These are phyloP conservation scores for Eimeria mitis DNA, from an alignment of 169 alveolate genomes.

Conservation along the genomic window DNA sequence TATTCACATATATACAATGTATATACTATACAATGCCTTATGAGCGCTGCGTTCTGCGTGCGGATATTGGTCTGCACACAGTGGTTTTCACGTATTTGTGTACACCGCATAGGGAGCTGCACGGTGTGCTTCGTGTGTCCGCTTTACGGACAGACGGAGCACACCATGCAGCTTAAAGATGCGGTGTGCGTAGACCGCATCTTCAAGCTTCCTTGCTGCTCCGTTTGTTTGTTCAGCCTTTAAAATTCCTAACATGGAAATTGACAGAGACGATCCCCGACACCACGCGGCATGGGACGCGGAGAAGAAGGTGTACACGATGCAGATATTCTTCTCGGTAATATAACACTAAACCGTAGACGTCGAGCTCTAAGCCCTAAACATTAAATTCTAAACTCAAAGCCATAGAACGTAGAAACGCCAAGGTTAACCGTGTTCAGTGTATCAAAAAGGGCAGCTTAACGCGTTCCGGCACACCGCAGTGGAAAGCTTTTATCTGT, in stretches of 20 bases:
- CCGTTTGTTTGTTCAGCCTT: constrained; percentile 85
- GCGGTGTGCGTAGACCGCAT: background rate
- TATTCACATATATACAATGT: no score
- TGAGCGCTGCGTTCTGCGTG: background rate
- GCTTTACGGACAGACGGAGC: no score
- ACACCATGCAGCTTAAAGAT: no score
- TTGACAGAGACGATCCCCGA: constrained; percentile 91
- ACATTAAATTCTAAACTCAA: background rate
- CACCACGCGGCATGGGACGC: constrained; percentile 93
- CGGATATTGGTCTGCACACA: background rate
- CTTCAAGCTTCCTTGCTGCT: background rate
- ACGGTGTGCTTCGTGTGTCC: background rate
- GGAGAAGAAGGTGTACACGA: constrained; percentile 90
- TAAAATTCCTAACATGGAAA: constrained; percentile 93
- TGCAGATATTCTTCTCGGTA: constrained; percentile 87
- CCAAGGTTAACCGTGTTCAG: background rate
- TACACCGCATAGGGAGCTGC: background rate
- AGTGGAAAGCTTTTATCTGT: background rate
- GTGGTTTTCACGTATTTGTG: background rate
- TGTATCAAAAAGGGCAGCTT: background rate
- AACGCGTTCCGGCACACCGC: background rate
- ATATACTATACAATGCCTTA: background rate
- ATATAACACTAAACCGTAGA: background rate
- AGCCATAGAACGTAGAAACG: no score
- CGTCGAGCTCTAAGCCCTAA: background rate